Evolutionary conservation across 768 basidiomycete species (phyloP).

Genomic region (Lyophyllum decastes): DNA sequence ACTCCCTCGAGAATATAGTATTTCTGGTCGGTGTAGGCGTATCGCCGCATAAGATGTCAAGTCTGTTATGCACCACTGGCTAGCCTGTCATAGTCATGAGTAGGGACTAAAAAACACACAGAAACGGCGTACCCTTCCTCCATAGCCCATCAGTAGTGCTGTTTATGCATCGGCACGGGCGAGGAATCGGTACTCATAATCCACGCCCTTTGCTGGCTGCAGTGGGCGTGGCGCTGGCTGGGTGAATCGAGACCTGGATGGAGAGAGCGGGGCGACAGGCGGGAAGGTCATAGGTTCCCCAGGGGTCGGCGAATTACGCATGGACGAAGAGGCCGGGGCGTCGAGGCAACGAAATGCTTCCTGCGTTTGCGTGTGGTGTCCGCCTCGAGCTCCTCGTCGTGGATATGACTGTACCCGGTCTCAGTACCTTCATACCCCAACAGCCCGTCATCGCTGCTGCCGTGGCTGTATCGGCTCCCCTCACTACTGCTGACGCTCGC

Average conservation of each 20-base stretch:
- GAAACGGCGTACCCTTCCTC: no score
- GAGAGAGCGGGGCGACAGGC: conserved; percentile 21
- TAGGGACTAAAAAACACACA: no score
- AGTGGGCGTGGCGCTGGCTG: no score
- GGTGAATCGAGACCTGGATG: background rate
- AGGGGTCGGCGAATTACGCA: background rate
- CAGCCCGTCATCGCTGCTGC: conserved; percentile 12
- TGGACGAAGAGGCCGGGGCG: background rate
- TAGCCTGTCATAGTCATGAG: no score
- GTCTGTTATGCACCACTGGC: no score
- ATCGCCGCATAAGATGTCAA: no score
- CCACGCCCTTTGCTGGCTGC: background rate
- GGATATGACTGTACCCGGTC: conserved; percentile 10
- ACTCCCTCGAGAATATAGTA: no score
- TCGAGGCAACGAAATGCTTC: background rate
- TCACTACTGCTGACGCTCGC: conserved; percentile 26
- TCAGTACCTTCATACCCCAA: conserved; percentile 23
- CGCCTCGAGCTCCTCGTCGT: conserved; percentile 11
- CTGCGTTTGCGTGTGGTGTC: conserved; percentile 8
- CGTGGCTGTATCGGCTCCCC: conserved; percentile 17
- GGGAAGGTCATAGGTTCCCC: conserved; percentile 16
- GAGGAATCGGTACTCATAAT: conserved; percentile 11
- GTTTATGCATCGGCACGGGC: conserved; percentile 13
- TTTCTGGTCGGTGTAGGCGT: no score
- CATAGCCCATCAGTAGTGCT: no score